Conservation (phyloP, 2,329 filamentous ascomycete genomes). For the Pezicula neosporulosa region DNA sequence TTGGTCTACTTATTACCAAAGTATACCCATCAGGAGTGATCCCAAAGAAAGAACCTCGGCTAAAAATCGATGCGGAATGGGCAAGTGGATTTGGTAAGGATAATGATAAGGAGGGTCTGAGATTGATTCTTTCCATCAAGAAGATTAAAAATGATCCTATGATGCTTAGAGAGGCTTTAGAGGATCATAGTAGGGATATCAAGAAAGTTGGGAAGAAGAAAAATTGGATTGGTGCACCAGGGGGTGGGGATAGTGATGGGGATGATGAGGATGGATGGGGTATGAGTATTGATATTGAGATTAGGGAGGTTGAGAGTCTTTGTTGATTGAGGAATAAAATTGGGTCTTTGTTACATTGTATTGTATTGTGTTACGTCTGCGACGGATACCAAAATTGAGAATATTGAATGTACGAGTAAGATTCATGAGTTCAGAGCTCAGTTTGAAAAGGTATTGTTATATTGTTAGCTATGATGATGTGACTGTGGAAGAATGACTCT, state of each 20-base stretch:
- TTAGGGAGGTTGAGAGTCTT: conserved; percentile 29
- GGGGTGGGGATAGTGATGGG: no score
- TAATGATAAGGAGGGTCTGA: conserved; percentile 35
- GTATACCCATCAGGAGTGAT: conserved; percentile 59
- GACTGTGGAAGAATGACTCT: no score
- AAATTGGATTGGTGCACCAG: conserved; percentile 38
- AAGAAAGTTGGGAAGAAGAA: conserved; percentile 59
- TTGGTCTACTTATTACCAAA: conserved; percentile 53
- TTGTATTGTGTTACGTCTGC: background rate
- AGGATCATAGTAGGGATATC: conserved; percentile 37
- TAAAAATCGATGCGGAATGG: conserved; percentile 39
- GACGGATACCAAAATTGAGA: no score
- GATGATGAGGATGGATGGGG: conserved; percentile 30
- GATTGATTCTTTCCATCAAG: conserved; percentile 40
- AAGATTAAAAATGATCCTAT: conserved; percentile 33
- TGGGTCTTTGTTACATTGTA: no score
- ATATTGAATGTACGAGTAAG: no score
- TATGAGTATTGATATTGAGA: conserved; percentile 32
- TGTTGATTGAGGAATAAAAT: no score
- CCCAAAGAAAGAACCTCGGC: conserved; percentile 32
- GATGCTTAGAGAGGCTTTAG: conserved; percentile 36
- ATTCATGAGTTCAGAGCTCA: no score
- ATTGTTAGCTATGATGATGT: no score
- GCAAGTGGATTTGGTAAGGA: conserved; percentile 36
- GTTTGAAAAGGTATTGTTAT: no score